Evolutionary conservation across 768 basidiomycete genomes (phyloP), one percentile per base, ranked within the genome.

Genomic region (Rubroboletus pulcherrimus): DNA sequence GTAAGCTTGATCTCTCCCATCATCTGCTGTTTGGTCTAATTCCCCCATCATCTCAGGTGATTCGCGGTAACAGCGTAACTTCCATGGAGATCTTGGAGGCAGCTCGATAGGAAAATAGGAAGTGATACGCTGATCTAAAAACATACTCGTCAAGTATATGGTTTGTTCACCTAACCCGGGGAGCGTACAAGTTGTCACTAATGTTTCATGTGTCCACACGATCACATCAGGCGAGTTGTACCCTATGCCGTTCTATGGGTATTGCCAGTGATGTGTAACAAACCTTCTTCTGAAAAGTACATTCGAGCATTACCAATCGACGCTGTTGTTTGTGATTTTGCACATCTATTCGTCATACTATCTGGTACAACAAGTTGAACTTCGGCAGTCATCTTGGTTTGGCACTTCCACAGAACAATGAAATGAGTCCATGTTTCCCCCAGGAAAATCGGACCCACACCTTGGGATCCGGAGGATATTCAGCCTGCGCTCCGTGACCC

Each of bases 11-110:
- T 53, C 29, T 17, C n/a, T 21, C 12, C 2, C 17, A 33, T 41
- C 29, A 39, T 31, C 34, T 26, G 38, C 7, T 7, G 45, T 42
- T 53, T 45, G 11, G 44, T 60, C 53, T 51, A 39, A 56, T 41
- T 17, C 26, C 54, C 26, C 54, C 30, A 38, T 48, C 52, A 26
- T 50, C 59, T 10, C 72, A 98, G 95, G 93, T 98, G 62, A 91
- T 98, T 66, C 90, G 95, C 40, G 95, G 95, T 47, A 98, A 96
- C 77, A 95, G 91, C 56, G 93, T 98, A 43, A 93, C 93, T 51
- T 93, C 91, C 55, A 95, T 97, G 89, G 95, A 98, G 73, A 89
- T 83, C 21, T 67, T 91, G 51, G 91, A 92, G 71, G 77, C 85
- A 26, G 80, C 78, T 24, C 78, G 81, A 59, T 70, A 64, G 51